Evolutionary conservation across 2,329 filamentous ascomycete genomes (phyloP).

Genomic region (Xylaria sp.): DNA sequence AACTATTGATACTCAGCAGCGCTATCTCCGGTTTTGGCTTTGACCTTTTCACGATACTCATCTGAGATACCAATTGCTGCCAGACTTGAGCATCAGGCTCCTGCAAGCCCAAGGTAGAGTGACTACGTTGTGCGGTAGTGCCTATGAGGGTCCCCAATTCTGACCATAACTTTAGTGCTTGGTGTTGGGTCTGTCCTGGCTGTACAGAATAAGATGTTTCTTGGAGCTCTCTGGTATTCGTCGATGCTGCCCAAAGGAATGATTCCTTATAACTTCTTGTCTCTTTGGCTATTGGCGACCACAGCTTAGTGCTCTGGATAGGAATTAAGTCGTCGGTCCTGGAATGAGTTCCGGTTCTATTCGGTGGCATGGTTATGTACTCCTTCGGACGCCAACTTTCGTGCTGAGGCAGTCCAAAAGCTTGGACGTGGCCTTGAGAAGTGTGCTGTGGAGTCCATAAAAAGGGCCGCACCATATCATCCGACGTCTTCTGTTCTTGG

Average conservation of each 20-base stretch:
- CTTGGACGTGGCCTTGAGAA: conserved; percentile 12
- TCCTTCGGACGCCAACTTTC: conserved; percentile 50
- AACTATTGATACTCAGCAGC: conserved; percentile 18
- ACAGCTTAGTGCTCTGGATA: conserved; percentile 53
- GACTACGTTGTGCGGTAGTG: neutral
- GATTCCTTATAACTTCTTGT: neutral
- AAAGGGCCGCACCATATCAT: conserved; percentile 2
- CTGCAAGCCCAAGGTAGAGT: conserved; percentile 18
- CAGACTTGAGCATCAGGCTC: conserved; percentile 18
- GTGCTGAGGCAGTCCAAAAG: conserved; percentile 50
- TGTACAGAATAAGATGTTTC: neutral
- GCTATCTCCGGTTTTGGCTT: conserved; percentile 4
- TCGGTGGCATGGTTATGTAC: conserved; percentile 47
- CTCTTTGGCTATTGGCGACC: conserved; percentile 40
- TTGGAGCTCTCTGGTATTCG: neutral
- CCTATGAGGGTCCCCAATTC: neutral
- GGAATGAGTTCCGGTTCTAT: conserved; percentile 45
- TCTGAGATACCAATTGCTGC: conserved; percentile 15
- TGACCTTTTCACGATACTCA: conserved; percentile 9
- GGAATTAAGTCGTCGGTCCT: conserved; percentile 44
- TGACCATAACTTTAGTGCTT: conserved; percentile 16
- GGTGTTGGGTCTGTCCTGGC: neutral
- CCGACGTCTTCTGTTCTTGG: conserved; percentile 33
- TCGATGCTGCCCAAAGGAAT: conserved; percentile 22
- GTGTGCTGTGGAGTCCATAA: conserved; percentile 40